Evolutionary conservation across 805 yeast species (phyloP).

Genomic region (Cephaloascus fragrans): DNA sequence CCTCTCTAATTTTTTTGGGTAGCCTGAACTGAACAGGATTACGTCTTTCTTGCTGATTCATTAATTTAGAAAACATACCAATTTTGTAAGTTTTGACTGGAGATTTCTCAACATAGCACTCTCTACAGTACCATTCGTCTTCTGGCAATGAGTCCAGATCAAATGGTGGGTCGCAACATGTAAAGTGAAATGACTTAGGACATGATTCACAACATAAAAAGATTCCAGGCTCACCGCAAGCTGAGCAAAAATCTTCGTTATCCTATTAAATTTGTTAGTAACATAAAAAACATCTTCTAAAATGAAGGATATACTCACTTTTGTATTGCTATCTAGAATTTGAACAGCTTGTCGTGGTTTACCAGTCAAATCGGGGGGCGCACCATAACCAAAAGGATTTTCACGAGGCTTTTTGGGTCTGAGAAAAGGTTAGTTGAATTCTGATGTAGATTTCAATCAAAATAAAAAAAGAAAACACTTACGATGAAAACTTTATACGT

Average conservation of each 20-base stretch:
- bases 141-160: conserved; percentile 70
- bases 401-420: conserved; percentile 6
- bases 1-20: conserved; percentile 61
- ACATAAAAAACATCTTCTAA: background rate
- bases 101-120: conserved; percentile 45
- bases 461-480: background rate
- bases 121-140: conserved; percentile 83
- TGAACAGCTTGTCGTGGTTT: conserved; percentile 11
- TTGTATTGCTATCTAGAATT: conserved; percentile 13
- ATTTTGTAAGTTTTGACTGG: conserved; percentile 15
- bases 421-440: background rate
- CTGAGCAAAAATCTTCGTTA: conserved; percentile 86
- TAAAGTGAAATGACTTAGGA: conserved; percentile 85
- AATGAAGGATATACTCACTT: conserved; percentile 12
- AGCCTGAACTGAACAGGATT: conserved; percentile 62
- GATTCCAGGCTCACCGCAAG: conserved; percentile 84
- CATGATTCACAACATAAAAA: conserved; percentile 92
- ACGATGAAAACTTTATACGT: conserved; percentile 2
- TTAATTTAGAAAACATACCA: conserved; percentile 46
- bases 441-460: background rate
- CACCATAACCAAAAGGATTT: conserved; percentile 35
- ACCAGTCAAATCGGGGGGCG: conserved; percentile 17
- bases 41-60: conserved; percentile 45
- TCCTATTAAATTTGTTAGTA: conserved; percentile 4
- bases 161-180: conserved; percentile 85